These are phyloP conservation scores for Tetradesmus obliquus DNA, from an alignment of 139 green algal species.

Conservation along the genomic window DNA sequence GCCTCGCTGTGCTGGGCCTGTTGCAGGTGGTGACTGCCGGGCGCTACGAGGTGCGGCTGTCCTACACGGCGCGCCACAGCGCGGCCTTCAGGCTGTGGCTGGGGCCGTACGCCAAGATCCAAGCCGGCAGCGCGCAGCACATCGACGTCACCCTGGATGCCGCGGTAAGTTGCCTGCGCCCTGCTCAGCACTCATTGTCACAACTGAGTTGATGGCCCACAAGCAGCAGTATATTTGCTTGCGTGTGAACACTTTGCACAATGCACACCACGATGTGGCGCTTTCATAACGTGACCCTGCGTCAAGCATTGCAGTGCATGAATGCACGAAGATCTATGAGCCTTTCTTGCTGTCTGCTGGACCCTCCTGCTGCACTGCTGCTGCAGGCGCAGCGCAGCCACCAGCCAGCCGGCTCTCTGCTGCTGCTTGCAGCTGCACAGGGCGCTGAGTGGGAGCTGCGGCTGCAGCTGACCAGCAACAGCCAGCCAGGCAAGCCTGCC, in stretches of 20 bases:
- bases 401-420: background rate
- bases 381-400: background rate
- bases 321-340: background rate
- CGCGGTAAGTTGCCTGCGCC: background rate
- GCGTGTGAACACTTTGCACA: background rate
- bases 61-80: background rate
- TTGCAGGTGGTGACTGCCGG: background rate
- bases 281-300: background rate
- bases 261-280: background rate
- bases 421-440: background rate
- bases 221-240: background rate
- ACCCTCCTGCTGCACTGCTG: background rate
- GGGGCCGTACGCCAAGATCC: background rate
- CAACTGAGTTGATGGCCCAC: background rate
- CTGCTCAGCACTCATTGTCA: background rate
- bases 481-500: background rate
- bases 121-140: background rate
- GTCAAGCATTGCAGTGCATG: background rate
- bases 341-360: background rate
- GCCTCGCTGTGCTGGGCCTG: background rate
- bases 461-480: conserved; percentile 10
- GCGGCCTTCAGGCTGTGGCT: conserved; percentile 8
- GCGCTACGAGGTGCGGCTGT: background rate
- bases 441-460: background rate
- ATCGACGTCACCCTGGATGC: background rate